A percentile compares a stretch with the other conserved stretches of the same genome.
These are phyloP conservation scores for Kazachstania sp. DNA, from an alignment of 1,139 yeast genomes.

Conservation along the genomic window DNA sequence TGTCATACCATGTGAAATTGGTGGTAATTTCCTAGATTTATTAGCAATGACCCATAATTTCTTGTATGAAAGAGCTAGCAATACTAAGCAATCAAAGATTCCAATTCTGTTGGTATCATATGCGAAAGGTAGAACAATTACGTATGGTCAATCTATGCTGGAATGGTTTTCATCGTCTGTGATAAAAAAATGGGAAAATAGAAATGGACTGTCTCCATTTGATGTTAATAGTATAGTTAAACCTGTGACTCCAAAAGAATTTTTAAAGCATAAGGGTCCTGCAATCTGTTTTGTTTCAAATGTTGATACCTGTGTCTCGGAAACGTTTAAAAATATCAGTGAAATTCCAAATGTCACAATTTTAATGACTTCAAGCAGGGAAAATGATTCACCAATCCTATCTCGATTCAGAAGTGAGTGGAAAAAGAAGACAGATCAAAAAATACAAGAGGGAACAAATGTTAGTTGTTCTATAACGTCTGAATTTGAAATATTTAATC, in stretches of 20 bases:
- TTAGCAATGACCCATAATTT: slow-evolving; percentile 56
- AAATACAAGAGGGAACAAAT: slow-evolving; percentile 30
- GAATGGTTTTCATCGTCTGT: slow-evolving; percentile 92
- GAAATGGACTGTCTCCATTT: slow-evolving; percentile 54
- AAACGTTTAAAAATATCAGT: slow-evolving; percentile 45
- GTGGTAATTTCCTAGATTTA: slow-evolving; percentile 76
- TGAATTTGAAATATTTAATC: slow-evolving; percentile 10
- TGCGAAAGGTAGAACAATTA: slow-evolving; percentile 69
- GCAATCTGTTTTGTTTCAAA: slow-evolving; percentile 80
- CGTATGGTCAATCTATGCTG: slow-evolving; percentile 78
- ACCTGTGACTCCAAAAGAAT: slow-evolving; percentile 51
- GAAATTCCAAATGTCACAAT: slow-evolving; percentile 59
- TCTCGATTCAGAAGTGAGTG: slow-evolving; percentile 46
- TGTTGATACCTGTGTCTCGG: slow-evolving; percentile 36
- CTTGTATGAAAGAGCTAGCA: slow-evolving; percentile 25
- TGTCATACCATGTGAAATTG: slow-evolving; percentile 73
- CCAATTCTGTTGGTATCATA: slow-evolving; percentile 73
- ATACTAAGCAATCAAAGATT: slow-evolving; percentile 29
- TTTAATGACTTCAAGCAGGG: slow-evolving; percentile 42
- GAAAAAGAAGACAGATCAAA: slow-evolving; percentile 38
- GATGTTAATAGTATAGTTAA: slow-evolving; percentile 53
- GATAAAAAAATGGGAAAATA: slow-evolving; percentile 72
- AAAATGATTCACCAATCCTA: slow-evolving; percentile 8
- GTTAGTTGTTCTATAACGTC: slow-evolving; percentile 16
- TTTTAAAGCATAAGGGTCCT: slow-evolving; percentile 54